Evolutionary conservation across 805 yeast species (phyloP).

Genomic region (Ogataea pilisensis): DNA sequence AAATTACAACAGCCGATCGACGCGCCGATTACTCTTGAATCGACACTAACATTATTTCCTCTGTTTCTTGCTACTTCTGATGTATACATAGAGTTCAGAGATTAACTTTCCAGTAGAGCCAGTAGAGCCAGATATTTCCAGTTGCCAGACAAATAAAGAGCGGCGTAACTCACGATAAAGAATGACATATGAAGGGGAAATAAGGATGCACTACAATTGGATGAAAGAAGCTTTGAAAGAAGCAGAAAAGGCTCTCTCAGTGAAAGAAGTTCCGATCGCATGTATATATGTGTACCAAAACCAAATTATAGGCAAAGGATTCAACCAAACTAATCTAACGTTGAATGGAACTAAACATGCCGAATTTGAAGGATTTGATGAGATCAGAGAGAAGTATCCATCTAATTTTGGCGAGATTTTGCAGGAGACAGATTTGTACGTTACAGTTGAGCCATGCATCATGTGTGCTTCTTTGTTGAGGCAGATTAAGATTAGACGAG

Average conservation of each 20-base stretch:
- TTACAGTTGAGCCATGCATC: slow-evolving; percentile 96
- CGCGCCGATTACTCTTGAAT: not conserved
- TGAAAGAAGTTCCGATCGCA: slow-evolving; percentile 83
- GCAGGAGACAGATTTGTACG: slow-evolving; percentile 65
- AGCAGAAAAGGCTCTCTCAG: slow-evolving; percentile 60
- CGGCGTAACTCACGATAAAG: not conserved
- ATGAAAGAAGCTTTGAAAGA: slow-evolving; percentile 52
- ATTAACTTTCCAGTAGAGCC: too few relatives aligned
- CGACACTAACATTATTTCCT: too few relatives aligned
- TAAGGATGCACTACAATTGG: slow-evolving; percentile 28
- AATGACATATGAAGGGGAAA: slow-evolving; percentile 3
- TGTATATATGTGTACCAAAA: slow-evolving; percentile 58
- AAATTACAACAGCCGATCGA: not conserved
- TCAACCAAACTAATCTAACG: slow-evolving; percentile 82
- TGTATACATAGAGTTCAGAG: too few relatives aligned
- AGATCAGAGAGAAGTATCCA: slow-evolving; percentile 36
- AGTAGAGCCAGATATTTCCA: too few relatives aligned
- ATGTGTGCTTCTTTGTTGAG: slow-evolving; percentile 95
- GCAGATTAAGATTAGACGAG: slow-evolving; percentile 69
- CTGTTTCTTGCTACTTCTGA: too few relatives aligned
- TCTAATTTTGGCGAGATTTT: slow-evolving; percentile 35
- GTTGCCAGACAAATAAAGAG: too few relatives aligned
- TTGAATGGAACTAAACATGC: slow-evolving; percentile 90
- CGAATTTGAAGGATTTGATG: slow-evolving; percentile 76
- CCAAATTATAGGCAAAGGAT: slow-evolving; percentile 65